Evolutionary conservation across 2,329 filamentous ascomycete species (phyloP), one percentile per base, ranked within the genome.

Genomic region (Dendrostoma leiphaemia): DNA sequence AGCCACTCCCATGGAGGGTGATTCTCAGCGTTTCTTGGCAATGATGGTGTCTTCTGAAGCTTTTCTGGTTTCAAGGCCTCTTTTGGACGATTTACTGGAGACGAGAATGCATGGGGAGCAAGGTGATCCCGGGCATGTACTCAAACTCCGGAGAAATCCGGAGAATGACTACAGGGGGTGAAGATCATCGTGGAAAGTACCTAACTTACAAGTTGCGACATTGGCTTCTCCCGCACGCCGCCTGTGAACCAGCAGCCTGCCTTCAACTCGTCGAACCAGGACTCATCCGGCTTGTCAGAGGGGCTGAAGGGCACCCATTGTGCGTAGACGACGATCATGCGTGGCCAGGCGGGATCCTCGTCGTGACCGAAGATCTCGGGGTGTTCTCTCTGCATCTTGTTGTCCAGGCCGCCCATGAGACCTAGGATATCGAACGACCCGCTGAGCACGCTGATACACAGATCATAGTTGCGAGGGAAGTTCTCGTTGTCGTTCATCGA

Each of bases 381-480:
- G n/a, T 72, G 64, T 4, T 64, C 60, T 1, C 64, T 62, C 40
- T 69, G 71, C 58, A 70, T 69, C 54, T 71, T 64, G 44, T 68
- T 64, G 6, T 73, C 63, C 0, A 67, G 66, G 24, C 72, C 68
- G 7, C 71, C 63, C 51, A 69, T 67, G 4, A 65, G 61, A n/a
- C 74, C 60, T 1, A 66, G 64, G 17, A 71, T 71, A 23, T 69
- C 66, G 2, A 55, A 55, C 6, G 53, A 55, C n/a, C 67, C 71
- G 53, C 73, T 77, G 29, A 79, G 66, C 3, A 78, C 73, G 59
- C 69, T 78, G 59, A 78, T 64, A 53, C 72, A 76, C 12, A 77
- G 63, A 59, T 79, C 76, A 49, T 73, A 79, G 61, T 75, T 75
- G 2, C 74, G 67, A 3, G 76, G 74, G 50, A 73, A 72, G 23